Base-by-base conservation (phyloP, 2,329 filamentous ascomycete species). In the Penicillium sp. region DNA sequence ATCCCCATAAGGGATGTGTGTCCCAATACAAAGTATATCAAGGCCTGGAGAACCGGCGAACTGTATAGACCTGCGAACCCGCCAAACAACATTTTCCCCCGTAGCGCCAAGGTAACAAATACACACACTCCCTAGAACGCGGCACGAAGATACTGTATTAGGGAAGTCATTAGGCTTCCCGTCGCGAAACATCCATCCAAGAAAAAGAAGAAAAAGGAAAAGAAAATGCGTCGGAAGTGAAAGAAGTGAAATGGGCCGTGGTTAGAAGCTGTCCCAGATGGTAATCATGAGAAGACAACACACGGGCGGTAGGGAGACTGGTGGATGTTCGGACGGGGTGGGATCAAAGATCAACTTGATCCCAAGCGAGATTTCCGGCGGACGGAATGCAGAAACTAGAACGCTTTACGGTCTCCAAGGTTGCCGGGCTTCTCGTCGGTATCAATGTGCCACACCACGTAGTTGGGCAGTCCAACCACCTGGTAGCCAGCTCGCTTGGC, bases 371-470 rank as follows among this genome's bases (percentile, higher is more conserved):
- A 47, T 54, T 50, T 40, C 39, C 42, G 37, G 43, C 31, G 47
- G 49, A 49, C 37, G 34, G 49, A 48, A 55, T 45, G 49, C 32
- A 22, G 28, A 44, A 26, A n/a, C 57, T 64, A 70, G 54, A 65
- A 70, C 17, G 69, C 68, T 55, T 69, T 69, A 56, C 67, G 67
- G 37, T 60, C 57, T 49, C 68, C 68, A 19, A 72, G 63, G 51
- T 97, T 97, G 31, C 89, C 88, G 31, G 82, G 80, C 77, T 96
- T 95, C 75, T 98, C 93, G 49, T 90, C 82, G 2, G 93, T 98
- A 69, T 98, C 93, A 63, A 95, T 87, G 68, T 98, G 93, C 93
- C 93, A 98, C 52, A 98, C 91, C 44, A 98, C 84, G 68, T 98
- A 98, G 69, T 98, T 98, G 37, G 91, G 93, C 49, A 98, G 76